phyloP scores from a whole-genome alignment of 2,329 filamentous ascomycete genomes.

The Graphilbum sp. region DNA sequence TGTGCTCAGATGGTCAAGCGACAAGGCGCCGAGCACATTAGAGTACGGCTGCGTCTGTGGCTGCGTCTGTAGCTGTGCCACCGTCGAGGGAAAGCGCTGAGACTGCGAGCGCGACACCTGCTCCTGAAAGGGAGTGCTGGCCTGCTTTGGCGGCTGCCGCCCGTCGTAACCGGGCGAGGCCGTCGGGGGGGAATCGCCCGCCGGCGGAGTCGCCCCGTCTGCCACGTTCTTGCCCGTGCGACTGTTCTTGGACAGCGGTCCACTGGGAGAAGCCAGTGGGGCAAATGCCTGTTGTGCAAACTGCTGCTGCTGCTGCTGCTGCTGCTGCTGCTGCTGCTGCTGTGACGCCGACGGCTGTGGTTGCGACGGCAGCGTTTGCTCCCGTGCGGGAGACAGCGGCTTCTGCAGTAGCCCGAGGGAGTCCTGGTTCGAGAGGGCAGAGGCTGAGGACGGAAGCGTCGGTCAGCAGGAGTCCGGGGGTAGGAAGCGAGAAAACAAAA shows the following conservation, averaged over 20 bases:
- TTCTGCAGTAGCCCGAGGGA: neutral
- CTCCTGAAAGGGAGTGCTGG: conserved; percentile 26
- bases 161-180: conserved; percentile 10
- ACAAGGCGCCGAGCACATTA: conserved; percentile 16
- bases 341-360: conserved; percentile 16
- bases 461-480: neutral
- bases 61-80: conserved; percentile 14
- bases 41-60: conserved; percentile 19
- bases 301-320: conserved; percentile 16
- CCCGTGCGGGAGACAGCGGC: conserved; percentile 5
- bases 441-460: conserved; percentile 4
- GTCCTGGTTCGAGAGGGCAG: conserved; percentile 6
- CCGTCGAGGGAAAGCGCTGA: conserved; percentile 25
- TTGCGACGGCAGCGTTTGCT: conserved; percentile 10
- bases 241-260: neutral
- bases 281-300: conserved; percentile 2
- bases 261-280: neutral
- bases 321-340: conserved; percentile 14
- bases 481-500: neutral
- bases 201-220: conserved; percentile 12
- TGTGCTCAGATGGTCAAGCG: conserved; percentile 24
- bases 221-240: neutral
- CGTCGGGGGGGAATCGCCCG: neutral
- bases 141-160: conserved; percentile 13
- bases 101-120: conserved; percentile 34